Conservation (phyloP, 768 basidiomycete species). For the Lentinula lateritia region DNA sequence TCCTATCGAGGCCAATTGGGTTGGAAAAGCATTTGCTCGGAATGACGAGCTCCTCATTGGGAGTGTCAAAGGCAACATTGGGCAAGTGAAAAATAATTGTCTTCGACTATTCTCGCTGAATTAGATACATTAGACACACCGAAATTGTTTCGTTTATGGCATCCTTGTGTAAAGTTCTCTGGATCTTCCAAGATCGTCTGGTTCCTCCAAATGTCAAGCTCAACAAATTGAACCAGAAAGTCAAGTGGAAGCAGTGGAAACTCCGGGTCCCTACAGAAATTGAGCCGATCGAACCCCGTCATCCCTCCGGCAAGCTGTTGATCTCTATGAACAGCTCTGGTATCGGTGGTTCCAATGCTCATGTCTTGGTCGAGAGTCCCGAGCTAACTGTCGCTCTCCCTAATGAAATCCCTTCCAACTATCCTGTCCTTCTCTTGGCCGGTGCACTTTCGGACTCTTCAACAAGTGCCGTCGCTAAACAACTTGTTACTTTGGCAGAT, state of each 20-base stretch:
- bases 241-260: conserved; percentile 32
- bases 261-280: conserved; percentile 27
- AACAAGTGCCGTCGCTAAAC: conserved; percentile 11
- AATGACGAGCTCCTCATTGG: conserved; percentile 27
- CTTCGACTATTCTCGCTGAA: conserved; percentile 29
- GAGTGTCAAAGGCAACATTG: conserved; percentile 42
- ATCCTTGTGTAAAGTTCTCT: conserved; percentile 36
- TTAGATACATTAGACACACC: conserved; percentile 35
- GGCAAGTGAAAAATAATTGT: conserved; percentile 25
- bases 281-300: conserved; percentile 21
- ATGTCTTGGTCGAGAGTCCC: conserved; percentile 31
- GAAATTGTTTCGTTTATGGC: conserved; percentile 40
- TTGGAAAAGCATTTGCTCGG: conserved; percentile 16
- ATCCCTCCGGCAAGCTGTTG: conserved; percentile 22
- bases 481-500: not conserved
- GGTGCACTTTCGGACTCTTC: conserved; percentile 33
- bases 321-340: conserved; percentile 38
- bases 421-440: conserved; percentile 24
- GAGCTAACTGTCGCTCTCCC: conserved; percentile 31
- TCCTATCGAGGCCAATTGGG: conserved; percentile 45
- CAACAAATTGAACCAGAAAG: conserved; percentile 27
- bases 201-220: conserved; percentile 37
- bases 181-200: conserved; percentile 27
- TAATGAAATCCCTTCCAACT: not conserved
- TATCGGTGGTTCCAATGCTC: conserved; percentile 39